Conservation (phyloP, 2,329 filamentous ascomycete genomes). For the Celoporthe dispersa region DNA sequence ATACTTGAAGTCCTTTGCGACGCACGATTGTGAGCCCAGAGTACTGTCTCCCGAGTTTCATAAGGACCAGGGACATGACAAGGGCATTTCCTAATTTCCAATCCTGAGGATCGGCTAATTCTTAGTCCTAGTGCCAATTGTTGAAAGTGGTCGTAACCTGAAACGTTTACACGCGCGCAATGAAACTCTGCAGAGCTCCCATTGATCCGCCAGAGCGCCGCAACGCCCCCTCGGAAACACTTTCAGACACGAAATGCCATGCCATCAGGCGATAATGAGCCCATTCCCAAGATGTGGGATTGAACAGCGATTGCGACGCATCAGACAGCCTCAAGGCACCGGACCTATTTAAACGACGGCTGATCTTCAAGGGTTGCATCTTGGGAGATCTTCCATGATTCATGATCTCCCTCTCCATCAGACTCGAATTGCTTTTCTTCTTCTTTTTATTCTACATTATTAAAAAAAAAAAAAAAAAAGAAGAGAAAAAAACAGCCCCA, state of each 20-base stretch:
- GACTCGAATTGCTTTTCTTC: neutral
- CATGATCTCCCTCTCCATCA: neutral
- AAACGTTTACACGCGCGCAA: conserved; percentile 3
- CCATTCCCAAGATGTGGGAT: neutral
- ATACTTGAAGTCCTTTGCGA: no score
- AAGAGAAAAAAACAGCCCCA: no score
- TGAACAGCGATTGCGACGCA: neutral
- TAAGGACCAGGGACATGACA: neutral
- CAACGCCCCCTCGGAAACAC: neutral
- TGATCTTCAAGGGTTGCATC: neutral
- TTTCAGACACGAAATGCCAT: conserved; percentile 11
- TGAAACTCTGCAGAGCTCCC: neutral
- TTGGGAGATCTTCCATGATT: neutral
- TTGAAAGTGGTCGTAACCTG: conserved; percentile 1
- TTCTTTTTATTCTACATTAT: neutral
- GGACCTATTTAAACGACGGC: neutral
- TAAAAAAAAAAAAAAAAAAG: no score
- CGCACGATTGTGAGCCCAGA: conserved; percentile 3
- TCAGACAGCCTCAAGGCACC: neutral
- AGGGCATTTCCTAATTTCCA: neutral
- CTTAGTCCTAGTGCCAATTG: neutral
- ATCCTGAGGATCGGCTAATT: conserved; percentile 7
- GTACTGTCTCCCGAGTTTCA: neutral
- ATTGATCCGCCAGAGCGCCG: neutral
- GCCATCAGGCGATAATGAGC: conserved; percentile 11